These are phyloP conservation scores for Emmonsia crescens DNA, from an alignment of 2,329 filamentous ascomycete genomes.

Conservation along the genomic window DNA sequence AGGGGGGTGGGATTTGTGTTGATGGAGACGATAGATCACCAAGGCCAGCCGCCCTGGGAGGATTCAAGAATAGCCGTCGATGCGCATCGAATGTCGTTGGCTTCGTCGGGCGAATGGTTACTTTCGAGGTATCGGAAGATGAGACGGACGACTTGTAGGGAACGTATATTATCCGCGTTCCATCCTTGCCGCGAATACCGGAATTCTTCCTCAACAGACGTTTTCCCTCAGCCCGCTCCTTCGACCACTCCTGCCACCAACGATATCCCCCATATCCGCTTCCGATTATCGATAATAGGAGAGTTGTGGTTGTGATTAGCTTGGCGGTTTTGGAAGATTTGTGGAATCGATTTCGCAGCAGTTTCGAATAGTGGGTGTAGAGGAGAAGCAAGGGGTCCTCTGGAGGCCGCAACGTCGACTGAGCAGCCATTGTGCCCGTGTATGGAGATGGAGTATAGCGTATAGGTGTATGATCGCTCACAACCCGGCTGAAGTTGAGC, in stretches of 20 bases:
- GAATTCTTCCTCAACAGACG: conserved; percentile 84
- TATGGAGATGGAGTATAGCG: neutral
- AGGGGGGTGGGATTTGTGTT: conserved; percentile 64
- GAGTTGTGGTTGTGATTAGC: conserved; percentile 62
- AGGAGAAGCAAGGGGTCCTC: conserved; percentile 58
- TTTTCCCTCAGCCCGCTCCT: conserved; percentile 71
- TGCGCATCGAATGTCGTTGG: conserved; percentile 93
- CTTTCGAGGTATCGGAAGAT: conserved; percentile 62
- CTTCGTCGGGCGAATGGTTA: conserved; percentile 83
- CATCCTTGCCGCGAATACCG: conserved; percentile 86
- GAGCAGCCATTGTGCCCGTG: conserved; percentile 57
- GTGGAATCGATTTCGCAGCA: conserved; percentile 43
- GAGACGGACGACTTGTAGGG: conserved; percentile 54
- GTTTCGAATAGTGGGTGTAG: conserved; percentile 39
- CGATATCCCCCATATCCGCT: conserved; percentile 67
- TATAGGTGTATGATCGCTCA: neutral
- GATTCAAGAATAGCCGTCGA: conserved; percentile 81
- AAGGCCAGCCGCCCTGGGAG: conserved; percentile 70
- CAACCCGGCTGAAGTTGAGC: neutral
- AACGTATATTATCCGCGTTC: conserved; percentile 87
- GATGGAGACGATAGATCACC: conserved; percentile 49
- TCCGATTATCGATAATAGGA: conserved; percentile 68
- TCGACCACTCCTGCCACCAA: conserved; percentile 61
- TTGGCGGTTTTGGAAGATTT: conserved; percentile 60
- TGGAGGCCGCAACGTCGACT: conserved; percentile 63